Evolutionary conservation across 2,329 filamentous ascomycete genomes (phyloP).

Genomic region (Elsinoe perseae): DNA sequence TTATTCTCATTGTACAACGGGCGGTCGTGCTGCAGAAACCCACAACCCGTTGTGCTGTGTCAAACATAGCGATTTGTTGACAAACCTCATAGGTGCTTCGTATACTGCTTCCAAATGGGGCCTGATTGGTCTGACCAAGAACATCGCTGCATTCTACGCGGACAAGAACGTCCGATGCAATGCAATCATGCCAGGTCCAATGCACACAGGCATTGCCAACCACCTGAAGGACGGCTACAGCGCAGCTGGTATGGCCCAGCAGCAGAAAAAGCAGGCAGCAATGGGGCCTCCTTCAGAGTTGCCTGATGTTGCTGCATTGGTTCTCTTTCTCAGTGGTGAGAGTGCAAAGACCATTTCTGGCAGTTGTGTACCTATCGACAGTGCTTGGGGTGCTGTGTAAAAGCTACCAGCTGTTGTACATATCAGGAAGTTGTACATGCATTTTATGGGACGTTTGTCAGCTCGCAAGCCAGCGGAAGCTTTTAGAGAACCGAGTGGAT

Average conservation of each 20-base stretch:
- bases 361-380: conserved; percentile 20
- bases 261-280: conserved; percentile 21
- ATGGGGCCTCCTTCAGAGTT: conserved; percentile 20
- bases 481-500: background rate
- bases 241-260: conserved; percentile 25
- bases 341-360: conserved; percentile 29
- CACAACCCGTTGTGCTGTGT: too few species aligned
- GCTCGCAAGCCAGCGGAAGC: background rate
- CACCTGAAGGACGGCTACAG: conserved; percentile 31
- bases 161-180: conserved; percentile 47
- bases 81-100: conserved; percentile 34
- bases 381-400: conserved; percentile 6
- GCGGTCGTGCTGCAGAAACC: too few species aligned
- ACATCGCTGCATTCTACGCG: conserved; percentile 51
- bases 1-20: background rate
- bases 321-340: conserved; percentile 30
- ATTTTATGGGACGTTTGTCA: background rate
- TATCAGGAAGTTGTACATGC: background rate
- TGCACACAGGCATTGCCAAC: conserved; percentile 49
- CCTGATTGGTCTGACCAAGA: conserved; percentile 48
- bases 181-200: conserved; percentile 46
- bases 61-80: conserved; percentile 15
- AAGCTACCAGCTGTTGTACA: background rate
- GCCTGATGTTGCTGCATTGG: conserved; percentile 29
- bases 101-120: conserved; percentile 51